phyloP scores from a whole-genome alignment of 2,329 filamentous ascomycete genomes.

The Arthrobotrys megalospora region DNA sequence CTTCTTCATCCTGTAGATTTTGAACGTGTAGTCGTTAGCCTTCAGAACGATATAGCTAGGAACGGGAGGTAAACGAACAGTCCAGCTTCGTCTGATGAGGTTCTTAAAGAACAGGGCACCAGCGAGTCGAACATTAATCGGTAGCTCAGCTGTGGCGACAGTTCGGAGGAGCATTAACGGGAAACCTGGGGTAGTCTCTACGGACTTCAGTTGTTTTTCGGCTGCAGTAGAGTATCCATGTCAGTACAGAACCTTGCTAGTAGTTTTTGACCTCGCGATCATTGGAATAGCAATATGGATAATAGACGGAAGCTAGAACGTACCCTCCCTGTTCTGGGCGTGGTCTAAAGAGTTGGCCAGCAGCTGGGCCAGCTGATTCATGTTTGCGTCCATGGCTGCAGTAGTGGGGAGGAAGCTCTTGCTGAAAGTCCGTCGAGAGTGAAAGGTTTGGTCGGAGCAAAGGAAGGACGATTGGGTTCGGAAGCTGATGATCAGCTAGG shows the following conservation, averaged over 20 bases:
- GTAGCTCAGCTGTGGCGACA: constrained; percentile 81
- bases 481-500: constrained; percentile 2
- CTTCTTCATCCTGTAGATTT: constrained; percentile 81
- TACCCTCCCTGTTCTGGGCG: constrained; percentile 89
- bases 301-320: constrained; percentile 64
- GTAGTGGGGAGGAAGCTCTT: constrained; percentile 32
- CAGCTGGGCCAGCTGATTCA: constrained; percentile 81
- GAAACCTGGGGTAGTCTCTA: constrained; percentile 86
- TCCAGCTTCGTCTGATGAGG: constrained; percentile 94
- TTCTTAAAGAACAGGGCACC: constrained; percentile 98
- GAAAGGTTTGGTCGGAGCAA: constrained; percentile 1
- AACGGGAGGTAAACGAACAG: constrained; percentile 71
- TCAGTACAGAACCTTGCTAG: constrained; percentile 19
- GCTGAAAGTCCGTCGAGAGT: constrained; percentile 1
- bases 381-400: constrained; percentile 74
- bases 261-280: constrained; percentile 14
- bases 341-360: constrained; percentile 93
- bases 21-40: neutral
- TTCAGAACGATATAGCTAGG: neutral
- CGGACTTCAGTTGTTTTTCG: constrained; percentile 80
- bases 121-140: constrained; percentile 84
- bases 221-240: constrained; percentile 52
- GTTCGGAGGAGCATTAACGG: constrained; percentile 91
- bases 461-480: constrained; percentile 5
- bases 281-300: constrained; percentile 29